Evolutionary conservation across 768 basidiomycete species (phyloP).

Genomic region (Boletales sp.): DNA sequence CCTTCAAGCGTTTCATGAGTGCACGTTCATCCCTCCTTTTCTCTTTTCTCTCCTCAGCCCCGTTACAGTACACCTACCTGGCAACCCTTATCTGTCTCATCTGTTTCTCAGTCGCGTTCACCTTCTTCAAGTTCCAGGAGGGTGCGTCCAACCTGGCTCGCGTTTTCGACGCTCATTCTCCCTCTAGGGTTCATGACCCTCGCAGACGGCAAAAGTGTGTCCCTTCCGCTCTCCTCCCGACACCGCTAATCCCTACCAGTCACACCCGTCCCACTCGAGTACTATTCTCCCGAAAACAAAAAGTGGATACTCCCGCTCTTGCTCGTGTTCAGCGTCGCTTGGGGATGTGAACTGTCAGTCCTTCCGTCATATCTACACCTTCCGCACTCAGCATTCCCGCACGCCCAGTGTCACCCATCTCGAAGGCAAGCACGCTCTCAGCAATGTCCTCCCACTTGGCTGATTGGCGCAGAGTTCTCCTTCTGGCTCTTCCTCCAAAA

Average conservation of each 20-base stretch:
- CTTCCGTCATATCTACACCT: neutral
- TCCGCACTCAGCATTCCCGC: neutral
- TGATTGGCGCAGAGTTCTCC: slow-evolving; percentile 52
- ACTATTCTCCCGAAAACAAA: slow-evolving; percentile 45
- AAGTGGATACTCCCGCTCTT: slow-evolving; percentile 65
- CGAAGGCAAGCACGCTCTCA: slow-evolving; percentile 49
- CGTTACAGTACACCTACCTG: slow-evolving; percentile 73
- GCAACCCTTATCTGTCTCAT: slow-evolving; percentile 63
- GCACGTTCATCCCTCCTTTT: slow-evolving; percentile 39
- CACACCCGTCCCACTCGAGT: slow-evolving; percentile 50
- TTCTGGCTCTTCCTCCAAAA: slow-evolving; percentile 84
- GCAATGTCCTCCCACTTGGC: neutral
- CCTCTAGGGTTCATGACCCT: slow-evolving; percentile 14
- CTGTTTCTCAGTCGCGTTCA: slow-evolving; percentile 58
- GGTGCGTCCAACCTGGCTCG: slow-evolving; percentile 36
- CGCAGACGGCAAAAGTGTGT: slow-evolving; percentile 10
- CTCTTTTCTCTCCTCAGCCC: slow-evolving; percentile 12
- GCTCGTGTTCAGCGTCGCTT: slow-evolving; percentile 67
- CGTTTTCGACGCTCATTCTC: neutral
- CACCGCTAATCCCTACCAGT: slow-evolving; percentile 34
- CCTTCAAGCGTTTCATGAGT: slow-evolving; percentile 90
- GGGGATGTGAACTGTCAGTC: slow-evolving; percentile 71
- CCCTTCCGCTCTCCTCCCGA: neutral
- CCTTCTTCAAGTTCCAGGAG: slow-evolving; percentile 68
- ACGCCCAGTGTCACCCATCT: slow-evolving; percentile 66